Base-by-base conservation (phyloP, 768 basidiomycete species). In the Chiua virens region DNA sequence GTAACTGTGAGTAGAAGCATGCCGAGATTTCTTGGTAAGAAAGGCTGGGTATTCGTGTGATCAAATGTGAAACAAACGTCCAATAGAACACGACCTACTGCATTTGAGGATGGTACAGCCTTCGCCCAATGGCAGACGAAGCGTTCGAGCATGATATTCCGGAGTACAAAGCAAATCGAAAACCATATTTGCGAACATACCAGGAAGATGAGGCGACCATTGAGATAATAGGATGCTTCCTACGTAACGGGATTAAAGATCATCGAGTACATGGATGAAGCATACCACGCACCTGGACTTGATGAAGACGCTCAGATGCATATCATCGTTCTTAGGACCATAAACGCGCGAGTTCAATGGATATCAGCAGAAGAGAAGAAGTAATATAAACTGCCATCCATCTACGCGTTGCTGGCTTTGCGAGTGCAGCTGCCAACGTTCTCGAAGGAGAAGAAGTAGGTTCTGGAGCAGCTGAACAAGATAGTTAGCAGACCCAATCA, bases 171-270 rank as follows among this genome's bases (percentile, higher is more conserved):
- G 3, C 73, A 70, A 8, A 69, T 38, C 0, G 81, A 80, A 9
- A 78, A 59, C 37, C 70, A 68, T 3, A 74, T 10, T 61, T 89
- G 87, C 0, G 81, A 75, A 42, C 79, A 56, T 22, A 81, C 46
- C 17, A 88, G 63, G 61, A 86, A 87, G 8, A 89, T 55, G 6
- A 87, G 69, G 17, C 80, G 79, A 1, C 86, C 86, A 47, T 89
- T 89, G 20, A 89, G 73, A 59, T 88, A 84, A 55, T 81, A 80
- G 0, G 87, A 53, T 90, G 86, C 67, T 86, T 89, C 60, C 87
- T 89, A 54, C 40, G n/a, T 4, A 35, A 37, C 20, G 0, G n/a
- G 4, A 34, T 39, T 44, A 11, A 37, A 10, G 21, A 28, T 18
- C 20, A 6, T 34, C 15, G 9, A 9, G 25, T 11, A 21, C 9